Conservation (phyloP, 1,139 yeast genomes). For the Geotrichum macrosporum region DNA sequence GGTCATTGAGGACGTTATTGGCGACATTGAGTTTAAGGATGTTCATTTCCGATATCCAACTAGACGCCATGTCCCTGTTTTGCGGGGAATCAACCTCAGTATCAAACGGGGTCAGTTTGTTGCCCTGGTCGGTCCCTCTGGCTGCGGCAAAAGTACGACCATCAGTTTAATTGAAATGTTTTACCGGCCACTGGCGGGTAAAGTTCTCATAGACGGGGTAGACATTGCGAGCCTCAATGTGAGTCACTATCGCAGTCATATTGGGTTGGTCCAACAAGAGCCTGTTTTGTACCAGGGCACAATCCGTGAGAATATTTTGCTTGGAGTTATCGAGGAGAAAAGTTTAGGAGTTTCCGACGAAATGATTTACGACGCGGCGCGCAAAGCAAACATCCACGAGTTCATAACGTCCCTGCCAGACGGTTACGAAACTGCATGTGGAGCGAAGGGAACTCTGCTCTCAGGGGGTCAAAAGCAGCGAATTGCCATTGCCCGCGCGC, state of each 20-base stretch:
- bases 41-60: conserved; percentile 81
- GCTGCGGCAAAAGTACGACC: conserved; percentile 88
- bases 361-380: conserved; percentile 32
- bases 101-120: conserved; percentile 78
- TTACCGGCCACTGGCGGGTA: conserved; percentile 69
- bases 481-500: conserved; percentile 70
- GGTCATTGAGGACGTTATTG: conserved; percentile 39
- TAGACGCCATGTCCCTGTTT: conserved; percentile 65
- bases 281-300: conserved; percentile 41
- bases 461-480: conserved; percentile 35
- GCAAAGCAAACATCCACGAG: conserved; percentile 66
- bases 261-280: conserved; percentile 32
- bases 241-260: conserved; percentile 60
- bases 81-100: conserved; percentile 59
- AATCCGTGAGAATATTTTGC: conserved; percentile 78
- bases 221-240: conserved; percentile 65
- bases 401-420: conserved; percentile 75
- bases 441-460: conserved; percentile 44
- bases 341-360: conserved; percentile 42
- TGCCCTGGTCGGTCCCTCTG: conserved; percentile 89
- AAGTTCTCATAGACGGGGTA: conserved; percentile 64
- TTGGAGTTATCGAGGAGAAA: conserved; percentile 52
- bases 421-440: conserved; percentile 79
- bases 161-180: conserved; percentile 74
- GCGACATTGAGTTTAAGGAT: conserved; percentile 58